Conservation (phyloP, 805 yeast species). For the Cyberlindnera mycetangii region DNA sequence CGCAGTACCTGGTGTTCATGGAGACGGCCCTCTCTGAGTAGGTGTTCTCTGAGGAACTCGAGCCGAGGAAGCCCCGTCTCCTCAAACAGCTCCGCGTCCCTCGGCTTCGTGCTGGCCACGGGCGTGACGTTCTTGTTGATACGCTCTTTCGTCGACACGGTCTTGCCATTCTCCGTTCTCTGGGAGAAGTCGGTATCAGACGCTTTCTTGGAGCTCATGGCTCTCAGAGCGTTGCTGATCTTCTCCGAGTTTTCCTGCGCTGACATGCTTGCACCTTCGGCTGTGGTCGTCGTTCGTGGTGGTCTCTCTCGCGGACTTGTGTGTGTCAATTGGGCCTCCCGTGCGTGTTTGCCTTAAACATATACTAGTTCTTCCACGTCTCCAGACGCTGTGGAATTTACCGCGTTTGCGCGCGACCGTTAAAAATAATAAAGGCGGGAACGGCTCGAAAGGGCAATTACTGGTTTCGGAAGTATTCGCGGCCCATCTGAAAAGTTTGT, state of each 20-base stretch:
- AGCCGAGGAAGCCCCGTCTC: constrained; percentile 68
- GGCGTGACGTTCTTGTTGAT: constrained; percentile 54
- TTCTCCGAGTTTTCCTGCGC: constrained; percentile 48
- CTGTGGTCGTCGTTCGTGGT: background rate
- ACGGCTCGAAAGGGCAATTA: background rate
- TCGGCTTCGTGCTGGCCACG: constrained; percentile 63
- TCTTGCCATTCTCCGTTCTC: constrained; percentile 49
- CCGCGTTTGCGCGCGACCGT: background rate
- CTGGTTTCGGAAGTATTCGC: background rate
- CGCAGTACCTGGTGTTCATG: constrained; percentile 64
- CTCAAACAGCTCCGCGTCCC: constrained; percentile 62
- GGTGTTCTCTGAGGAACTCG: constrained; percentile 68
- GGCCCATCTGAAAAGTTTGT: background rate
- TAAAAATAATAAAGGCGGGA: background rate
- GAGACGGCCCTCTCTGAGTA: constrained; percentile 77
- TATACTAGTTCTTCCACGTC: too few relatives aligned
- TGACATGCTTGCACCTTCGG: constrained; percentile 15
- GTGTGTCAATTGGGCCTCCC: too few relatives aligned
- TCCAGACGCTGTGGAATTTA: too few relatives aligned
- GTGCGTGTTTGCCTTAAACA: too few relatives aligned
- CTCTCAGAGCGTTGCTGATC: constrained; percentile 63
- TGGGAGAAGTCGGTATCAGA: constrained; percentile 34
- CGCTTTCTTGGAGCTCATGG: constrained; percentile 41
- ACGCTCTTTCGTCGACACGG: constrained; percentile 47
- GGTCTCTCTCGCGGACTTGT: too few relatives aligned